A percentile compares a stretch with the other conserved stretches of the same genome.
These are phyloP conservation scores for Gossypium ekmanianum DNA, from an alignment of 345 rosid species.

Conservation along the genomic window DNA sequence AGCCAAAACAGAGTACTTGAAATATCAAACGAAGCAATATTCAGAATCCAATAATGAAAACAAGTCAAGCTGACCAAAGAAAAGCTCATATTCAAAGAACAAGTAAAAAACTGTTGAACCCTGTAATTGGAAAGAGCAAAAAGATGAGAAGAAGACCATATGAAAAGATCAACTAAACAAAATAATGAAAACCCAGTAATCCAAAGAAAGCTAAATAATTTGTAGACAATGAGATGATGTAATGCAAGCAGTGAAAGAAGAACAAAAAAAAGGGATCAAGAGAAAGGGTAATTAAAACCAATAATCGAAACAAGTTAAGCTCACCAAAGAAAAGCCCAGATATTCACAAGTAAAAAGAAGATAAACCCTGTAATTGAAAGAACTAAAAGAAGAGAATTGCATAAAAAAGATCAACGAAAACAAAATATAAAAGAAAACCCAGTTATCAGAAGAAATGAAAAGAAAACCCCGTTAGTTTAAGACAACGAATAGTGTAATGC, in stretches of 20 bases:
- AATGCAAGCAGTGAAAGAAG: too few species aligned
- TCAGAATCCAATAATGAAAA: not conserved
- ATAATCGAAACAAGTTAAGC: not conserved
- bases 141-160: too few species aligned
- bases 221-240: too few species aligned
- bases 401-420: not conserved
- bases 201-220: too few species aligned
- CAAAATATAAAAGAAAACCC: not conserved
- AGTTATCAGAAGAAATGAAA: not conserved
- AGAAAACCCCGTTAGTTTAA: not conserved
- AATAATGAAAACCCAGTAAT: too few species aligned
- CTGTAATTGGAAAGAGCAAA: too few species aligned
- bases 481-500: not conserved
- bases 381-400: not conserved
- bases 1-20: constrained; percentile 9
- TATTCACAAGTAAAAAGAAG: not conserved
- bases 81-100: too few species aligned
- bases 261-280: not conserved
- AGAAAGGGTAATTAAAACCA: not conserved
- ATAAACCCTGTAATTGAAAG: not conserved
- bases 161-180: too few species aligned
- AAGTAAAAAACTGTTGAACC: too few species aligned
- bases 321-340: not conserved
- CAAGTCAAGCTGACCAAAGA: not conserved
- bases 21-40: constrained; percentile 6